phyloP scores from a whole-genome alignment of 2,329 filamentous ascomycete species.

The Daldinia eschscholtzii region DNA sequence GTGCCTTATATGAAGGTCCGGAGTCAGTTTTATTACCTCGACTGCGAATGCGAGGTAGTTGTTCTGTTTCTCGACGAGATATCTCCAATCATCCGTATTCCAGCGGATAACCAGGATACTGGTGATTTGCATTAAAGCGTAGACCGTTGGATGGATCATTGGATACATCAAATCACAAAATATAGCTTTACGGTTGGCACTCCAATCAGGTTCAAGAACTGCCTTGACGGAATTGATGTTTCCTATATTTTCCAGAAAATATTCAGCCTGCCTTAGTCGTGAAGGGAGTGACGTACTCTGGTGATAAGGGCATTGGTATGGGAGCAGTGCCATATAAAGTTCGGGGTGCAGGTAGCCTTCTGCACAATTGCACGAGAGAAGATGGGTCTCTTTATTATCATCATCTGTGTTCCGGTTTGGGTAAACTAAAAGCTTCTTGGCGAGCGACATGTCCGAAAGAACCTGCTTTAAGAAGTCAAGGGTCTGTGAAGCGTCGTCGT shows the following conservation, averaged over 20 bases:
- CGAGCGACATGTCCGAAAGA: not conserved
- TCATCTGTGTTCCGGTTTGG: not conserved
- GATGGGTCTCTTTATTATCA: not conserved
- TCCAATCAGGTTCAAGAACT: constrained; percentile 35
- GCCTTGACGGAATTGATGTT: not conserved
- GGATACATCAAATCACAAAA: not conserved
- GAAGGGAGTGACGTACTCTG: constrained; percentile 7
- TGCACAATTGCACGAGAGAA: not conserved
- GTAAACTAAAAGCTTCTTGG: not conserved
- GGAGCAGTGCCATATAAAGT: constrained; percentile 14
- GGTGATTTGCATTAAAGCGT: not conserved
- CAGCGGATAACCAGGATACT: too few relatives aligned
- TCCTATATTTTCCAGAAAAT: not conserved
- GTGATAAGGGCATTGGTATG: constrained; percentile 28
- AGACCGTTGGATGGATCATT: not conserved
- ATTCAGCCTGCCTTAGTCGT: not conserved
- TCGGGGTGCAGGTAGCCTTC: not conserved
- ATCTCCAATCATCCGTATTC: too few relatives aligned
- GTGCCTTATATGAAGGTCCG: not conserved
- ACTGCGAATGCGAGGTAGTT: not conserved
- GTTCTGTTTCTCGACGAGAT: too few relatives aligned
- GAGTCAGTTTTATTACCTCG: not conserved
- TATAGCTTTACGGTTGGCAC: not conserved
- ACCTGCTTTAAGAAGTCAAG: not conserved
- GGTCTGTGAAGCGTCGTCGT: too few relatives aligned